Conservation (phyloP, 768 basidiomycete genomes). For the Russula vinacea region DNA sequence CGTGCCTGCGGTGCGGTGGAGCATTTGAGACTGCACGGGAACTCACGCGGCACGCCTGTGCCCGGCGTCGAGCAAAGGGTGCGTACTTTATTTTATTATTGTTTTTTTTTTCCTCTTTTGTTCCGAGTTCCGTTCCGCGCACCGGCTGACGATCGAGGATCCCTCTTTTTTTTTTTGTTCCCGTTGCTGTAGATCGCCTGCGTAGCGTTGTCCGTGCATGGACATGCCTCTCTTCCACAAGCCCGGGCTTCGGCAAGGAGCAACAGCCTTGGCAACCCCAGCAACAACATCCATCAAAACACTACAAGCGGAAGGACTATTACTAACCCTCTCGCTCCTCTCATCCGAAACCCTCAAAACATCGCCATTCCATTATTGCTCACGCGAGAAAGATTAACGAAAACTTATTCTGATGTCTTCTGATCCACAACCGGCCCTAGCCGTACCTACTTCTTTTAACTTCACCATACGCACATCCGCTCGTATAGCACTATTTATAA, state of each 20-base stretch:
- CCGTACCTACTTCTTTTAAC: background rate
- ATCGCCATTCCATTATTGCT: background rate
- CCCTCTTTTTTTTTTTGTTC: background rate
- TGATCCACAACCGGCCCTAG: conserved; percentile 12
- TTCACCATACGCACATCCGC: conserved; percentile 24
- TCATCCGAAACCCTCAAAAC: background rate
- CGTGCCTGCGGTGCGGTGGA: conserved; percentile 22
- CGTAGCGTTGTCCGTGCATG: conserved; percentile 25
- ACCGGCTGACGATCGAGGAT: conserved; percentile 6
- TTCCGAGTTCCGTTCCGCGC: background rate
- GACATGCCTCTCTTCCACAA: conserved; percentile 19
- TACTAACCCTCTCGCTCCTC: background rate
- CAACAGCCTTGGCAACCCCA: background rate
- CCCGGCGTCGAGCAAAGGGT: conserved; percentile 24
- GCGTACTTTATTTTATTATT: background rate
- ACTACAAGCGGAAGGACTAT: conserved; percentile 15
- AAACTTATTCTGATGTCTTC: conserved; percentile 1
- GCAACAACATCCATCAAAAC: background rate
- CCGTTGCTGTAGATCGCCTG: conserved; percentile 5
- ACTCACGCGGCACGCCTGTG: conserved; percentile 24
- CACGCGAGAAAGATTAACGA: conserved; percentile 7
- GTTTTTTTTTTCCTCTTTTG: no score
- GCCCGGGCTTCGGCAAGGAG: background rate
- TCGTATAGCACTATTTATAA: conserved; percentile 28
- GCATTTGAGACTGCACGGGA: conserved; percentile 25